These are phyloP conservation scores for Onygena corvina DNA, from an alignment of 2,329 filamentous ascomycete species.

Conservation along the genomic window DNA sequence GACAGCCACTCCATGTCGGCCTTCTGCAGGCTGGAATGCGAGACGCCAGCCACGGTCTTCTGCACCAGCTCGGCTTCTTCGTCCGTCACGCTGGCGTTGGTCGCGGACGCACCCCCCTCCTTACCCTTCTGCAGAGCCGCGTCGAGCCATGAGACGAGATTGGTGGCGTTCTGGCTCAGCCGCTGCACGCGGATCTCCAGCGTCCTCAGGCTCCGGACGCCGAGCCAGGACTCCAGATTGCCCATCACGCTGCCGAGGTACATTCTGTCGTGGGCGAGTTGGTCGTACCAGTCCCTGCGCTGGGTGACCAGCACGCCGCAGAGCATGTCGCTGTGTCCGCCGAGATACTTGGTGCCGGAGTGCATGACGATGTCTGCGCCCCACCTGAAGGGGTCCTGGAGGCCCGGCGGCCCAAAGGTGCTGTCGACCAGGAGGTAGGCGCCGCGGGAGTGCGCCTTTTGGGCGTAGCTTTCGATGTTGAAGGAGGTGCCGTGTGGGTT, in stretches of 20 bases:
- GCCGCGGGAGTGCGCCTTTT: conserved; percentile 57
- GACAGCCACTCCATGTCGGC: conserved; percentile 59
- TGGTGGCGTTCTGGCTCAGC: conserved; percentile 59
- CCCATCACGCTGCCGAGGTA: conserved; percentile 76
- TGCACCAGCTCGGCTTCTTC: conserved; percentile 38
- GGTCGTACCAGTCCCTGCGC: conserved; percentile 46
- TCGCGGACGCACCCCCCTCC: conserved; percentile 18
- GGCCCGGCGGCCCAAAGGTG: conserved; percentile 81
- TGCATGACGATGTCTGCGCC: conserved; percentile 87
- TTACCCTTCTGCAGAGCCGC: conserved; percentile 32
- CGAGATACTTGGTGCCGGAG: conserved; percentile 88
- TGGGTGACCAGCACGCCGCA: conserved; percentile 68
- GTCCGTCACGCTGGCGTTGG: conserved; percentile 23
- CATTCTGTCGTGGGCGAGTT: conserved; percentile 57
- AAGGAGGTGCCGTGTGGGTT: conserved; percentile 80
- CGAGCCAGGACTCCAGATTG: conserved; percentile 82
- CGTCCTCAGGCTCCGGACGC: conserved; percentile 72
- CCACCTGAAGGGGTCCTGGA: conserved; percentile 71
- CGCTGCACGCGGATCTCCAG: conserved; percentile 68
- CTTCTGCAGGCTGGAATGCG: conserved; percentile 69
- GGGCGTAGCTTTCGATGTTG: conserved; percentile 58
- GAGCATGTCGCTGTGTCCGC: conserved; percentile 86
- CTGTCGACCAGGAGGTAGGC: conserved; percentile 74
- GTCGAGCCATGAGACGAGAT: conserved; percentile 61
- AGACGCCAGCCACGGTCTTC: conserved; percentile 48